phyloP scores from a whole-genome alignment of 192 early-diverging fungal genomes.

The Dissophora globulifera region DNA sequence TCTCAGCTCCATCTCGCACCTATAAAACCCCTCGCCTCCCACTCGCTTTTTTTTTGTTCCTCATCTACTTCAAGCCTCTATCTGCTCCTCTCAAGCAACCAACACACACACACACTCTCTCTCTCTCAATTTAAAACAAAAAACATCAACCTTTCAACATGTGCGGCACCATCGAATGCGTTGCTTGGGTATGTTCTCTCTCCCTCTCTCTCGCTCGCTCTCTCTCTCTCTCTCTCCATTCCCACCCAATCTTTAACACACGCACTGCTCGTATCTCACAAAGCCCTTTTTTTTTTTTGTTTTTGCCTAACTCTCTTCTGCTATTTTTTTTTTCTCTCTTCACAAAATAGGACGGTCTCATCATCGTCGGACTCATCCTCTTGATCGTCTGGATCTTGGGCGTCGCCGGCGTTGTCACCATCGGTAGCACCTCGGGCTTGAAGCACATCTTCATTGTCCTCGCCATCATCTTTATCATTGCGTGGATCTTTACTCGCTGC shows the following conservation, averaged over 20 bases:
- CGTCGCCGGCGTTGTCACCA: constrained; percentile 17
- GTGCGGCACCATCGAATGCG: constrained; percentile 30
- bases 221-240: neutral
- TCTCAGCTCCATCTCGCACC: too few relatives aligned
- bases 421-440: constrained; percentile 29
- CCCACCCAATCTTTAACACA: too few relatives aligned
- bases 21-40: neutral
- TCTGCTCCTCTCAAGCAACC: neutral
- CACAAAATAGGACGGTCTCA: constrained; percentile 32
- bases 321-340: neutral
- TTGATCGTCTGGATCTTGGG: constrained; percentile 38
- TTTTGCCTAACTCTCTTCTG: neutral
- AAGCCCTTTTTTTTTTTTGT: neutral
- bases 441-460: constrained; percentile 47
- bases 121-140: neutral
- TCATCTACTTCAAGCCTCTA: neutral
- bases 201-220: too few relatives aligned
- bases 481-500: constrained; percentile 42
- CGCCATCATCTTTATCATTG: constrained; percentile 35
- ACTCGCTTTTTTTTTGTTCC: neutral
- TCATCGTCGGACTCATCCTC: constrained; percentile 37
- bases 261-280: neutral
- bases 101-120: neutral
- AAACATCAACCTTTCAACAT: constrained; percentile 5
- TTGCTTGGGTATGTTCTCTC: constrained; percentile 27